Conservation (phyloP, 306 rosid species). For the Medicago lupulina region DNA sequence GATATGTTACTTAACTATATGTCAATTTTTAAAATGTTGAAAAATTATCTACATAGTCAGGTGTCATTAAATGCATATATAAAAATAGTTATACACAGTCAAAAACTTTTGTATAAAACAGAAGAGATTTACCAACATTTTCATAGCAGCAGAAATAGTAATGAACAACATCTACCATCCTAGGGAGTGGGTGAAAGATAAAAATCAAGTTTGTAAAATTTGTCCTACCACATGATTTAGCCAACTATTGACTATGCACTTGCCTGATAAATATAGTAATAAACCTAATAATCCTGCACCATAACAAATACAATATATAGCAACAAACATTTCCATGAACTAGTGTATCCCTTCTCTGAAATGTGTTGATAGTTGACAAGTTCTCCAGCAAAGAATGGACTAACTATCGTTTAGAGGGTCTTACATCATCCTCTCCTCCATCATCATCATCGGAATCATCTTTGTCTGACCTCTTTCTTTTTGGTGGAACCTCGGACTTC, state of each 20-base stretch:
- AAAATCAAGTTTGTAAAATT: slow-evolving; percentile 40
- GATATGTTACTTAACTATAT: no score
- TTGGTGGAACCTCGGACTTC: slow-evolving; percentile 68
- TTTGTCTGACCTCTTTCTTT: slow-evolving; percentile 79
- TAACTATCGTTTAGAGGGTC: slow-evolving; percentile 82
- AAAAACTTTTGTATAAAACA: slow-evolving; percentile 12
- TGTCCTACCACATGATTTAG: slow-evolving; percentile 40
- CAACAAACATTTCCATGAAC: slow-evolving; percentile 45
- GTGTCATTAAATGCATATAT: not conserved
- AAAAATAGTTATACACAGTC: not conserved
- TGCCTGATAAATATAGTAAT: slow-evolving; percentile 38
- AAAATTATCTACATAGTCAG: not conserved
- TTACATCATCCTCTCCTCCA: slow-evolving; percentile 82
- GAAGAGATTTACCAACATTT: slow-evolving; percentile 38
- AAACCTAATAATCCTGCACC: slow-evolving; percentile 46
- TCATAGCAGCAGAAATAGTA: slow-evolving; percentile 34
- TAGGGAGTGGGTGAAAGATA: slow-evolving; percentile 37
- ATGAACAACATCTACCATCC: slow-evolving; percentile 46
- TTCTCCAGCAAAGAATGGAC: slow-evolving; percentile 48
- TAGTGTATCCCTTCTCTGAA: slow-evolving; percentile 52
- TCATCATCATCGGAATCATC: slow-evolving; percentile 67
- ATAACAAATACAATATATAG: slow-evolving; percentile 50
- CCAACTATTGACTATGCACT: slow-evolving; percentile 46
- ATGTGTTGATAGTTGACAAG: slow-evolving; percentile 51
- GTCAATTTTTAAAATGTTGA: no score